Conservation (phyloP, 192 early-diverging fungal species). For the Backusella liffmaniae region DNA sequence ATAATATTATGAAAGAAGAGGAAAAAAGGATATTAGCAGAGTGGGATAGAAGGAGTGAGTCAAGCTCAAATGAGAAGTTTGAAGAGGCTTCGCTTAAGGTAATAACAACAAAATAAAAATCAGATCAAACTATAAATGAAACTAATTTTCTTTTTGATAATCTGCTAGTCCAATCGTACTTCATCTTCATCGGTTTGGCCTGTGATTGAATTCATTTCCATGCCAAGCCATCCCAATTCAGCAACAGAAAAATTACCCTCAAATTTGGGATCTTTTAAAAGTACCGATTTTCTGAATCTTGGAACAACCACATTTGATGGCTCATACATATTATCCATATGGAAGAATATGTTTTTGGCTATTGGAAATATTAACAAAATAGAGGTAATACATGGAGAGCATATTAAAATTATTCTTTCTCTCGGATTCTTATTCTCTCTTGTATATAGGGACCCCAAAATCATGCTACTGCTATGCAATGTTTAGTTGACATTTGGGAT, state of each 20-base stretch:
- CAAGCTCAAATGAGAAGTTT: constrained; percentile 26
- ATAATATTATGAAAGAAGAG: background rate
- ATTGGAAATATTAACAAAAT: constrained; percentile 76
- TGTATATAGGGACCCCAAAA: constrained; percentile 48
- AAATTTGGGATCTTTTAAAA: constrained; percentile 46
- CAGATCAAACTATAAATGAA: background rate
- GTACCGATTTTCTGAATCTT: constrained; percentile 60
- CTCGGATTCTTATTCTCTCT: background rate
- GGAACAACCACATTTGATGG: constrained; percentile 41
- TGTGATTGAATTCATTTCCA: constrained; percentile 15
- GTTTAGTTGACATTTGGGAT: constrained; percentile 68
- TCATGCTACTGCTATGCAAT: constrained; percentile 63
- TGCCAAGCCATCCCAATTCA: constrained; percentile 25
- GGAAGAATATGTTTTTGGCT: constrained; percentile 80
- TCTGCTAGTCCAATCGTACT: constrained; percentile 36
- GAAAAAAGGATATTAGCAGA: constrained; percentile 3
- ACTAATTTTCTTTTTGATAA: background rate
- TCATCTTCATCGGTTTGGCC: constrained; percentile 29
- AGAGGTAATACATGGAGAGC: constrained; percentile 14
- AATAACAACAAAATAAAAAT: background rate
- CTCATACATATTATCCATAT: constrained; percentile 46
- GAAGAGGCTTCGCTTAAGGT: constrained; percentile 2
- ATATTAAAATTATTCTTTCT: background rate
- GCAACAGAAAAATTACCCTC: constrained; percentile 46
- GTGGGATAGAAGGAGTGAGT: constrained; percentile 31